These are phyloP conservation scores for Neonectria punicea DNA, from an alignment of 2,329 filamentous ascomycete genomes.

Conservation along the genomic window DNA sequence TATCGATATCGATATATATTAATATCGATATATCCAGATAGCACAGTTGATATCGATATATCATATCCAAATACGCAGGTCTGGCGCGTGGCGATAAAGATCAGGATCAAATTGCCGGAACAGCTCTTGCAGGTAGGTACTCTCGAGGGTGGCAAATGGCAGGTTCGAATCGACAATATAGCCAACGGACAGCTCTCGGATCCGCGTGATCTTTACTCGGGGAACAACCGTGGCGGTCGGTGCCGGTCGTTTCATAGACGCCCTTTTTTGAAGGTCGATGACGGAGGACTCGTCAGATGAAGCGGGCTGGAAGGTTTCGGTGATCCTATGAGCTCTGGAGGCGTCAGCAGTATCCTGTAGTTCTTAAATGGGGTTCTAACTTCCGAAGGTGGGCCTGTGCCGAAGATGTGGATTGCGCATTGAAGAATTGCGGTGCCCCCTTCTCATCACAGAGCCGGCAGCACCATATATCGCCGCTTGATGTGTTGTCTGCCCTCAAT, in stretches of 20 bases:
- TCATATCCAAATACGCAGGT: not conserved
- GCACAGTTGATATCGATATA: not conserved
- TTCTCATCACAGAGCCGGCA: slow-evolving; percentile 22
- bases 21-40: too few species aligned
- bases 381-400: too few species aligned
- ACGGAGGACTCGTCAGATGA: slow-evolving; percentile 16
- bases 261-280: slow-evolving; percentile 12
- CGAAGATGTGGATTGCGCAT: slow-evolving; percentile 18
- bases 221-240: slow-evolving; percentile 10
- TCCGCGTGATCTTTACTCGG: slow-evolving; percentile 19
- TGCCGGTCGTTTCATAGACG: slow-evolving; percentile 17
- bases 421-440: slow-evolving; percentile 12
- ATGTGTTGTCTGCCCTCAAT: slow-evolving; percentile 22
- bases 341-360: slow-evolving; percentile 15
- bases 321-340: slow-evolving; percentile 14
- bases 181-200: slow-evolving; percentile 20
- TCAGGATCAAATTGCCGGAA: slow-evolving; percentile 15
- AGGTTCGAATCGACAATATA: slow-evolving; percentile 22
- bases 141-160: slow-evolving; percentile 16
- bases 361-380: slow-evolving; percentile 2
- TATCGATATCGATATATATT: not conserved
- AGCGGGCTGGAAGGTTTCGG: slow-evolving; percentile 1
- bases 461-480: slow-evolving; percentile 21
- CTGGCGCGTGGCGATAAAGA: slow-evolving; percentile 5
- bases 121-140: slow-evolving; percentile 21